A percentile compares a stretch with the other conserved stretches of the same genome.
phyloP scores from a whole-genome alignment of 2,329 filamentous ascomycete species.

The Ampelomyces quisqualis region DNA sequence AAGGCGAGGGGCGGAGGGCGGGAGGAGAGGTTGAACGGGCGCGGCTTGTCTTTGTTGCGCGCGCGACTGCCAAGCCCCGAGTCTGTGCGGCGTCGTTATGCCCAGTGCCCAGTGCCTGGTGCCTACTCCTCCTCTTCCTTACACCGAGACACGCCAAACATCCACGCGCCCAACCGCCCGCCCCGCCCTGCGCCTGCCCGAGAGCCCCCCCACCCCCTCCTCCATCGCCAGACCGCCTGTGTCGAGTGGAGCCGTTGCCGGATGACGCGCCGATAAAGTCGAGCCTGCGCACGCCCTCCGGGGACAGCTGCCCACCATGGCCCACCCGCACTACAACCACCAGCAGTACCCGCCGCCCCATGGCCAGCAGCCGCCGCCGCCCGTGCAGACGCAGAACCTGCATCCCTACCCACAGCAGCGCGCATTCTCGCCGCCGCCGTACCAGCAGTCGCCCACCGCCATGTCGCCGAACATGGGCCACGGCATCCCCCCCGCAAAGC shows the following conservation, averaged over 20 bases:
- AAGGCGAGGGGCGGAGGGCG: slow-evolving; percentile 1
- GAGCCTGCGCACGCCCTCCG: slow-evolving; percentile 26
- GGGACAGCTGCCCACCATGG: slow-evolving; percentile 37
- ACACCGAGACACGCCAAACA: slow-evolving; percentile 16
- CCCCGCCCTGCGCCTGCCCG: slow-evolving; percentile 10
- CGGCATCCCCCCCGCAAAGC: slow-evolving; percentile 67
- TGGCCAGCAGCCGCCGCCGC: slow-evolving; percentile 31
- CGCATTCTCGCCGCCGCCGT: slow-evolving; percentile 42
- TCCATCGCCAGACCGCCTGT: slow-evolving; percentile 9
- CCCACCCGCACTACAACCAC: slow-evolving; percentile 33
- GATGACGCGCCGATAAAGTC: slow-evolving; percentile 29
- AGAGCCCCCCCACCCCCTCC: slow-evolving; percentile 4
- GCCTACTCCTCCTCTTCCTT: slow-evolving; percentile 11
- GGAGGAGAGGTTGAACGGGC: slow-evolving; percentile 3
- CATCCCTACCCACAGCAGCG: slow-evolving; percentile 47
- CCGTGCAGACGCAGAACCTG: slow-evolving; percentile 44
- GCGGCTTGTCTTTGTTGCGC: slow-evolving; percentile 27
- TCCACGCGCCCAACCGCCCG: slow-evolving; percentile 10
- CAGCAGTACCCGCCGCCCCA: slow-evolving; percentile 35
- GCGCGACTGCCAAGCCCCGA: slow-evolving; percentile 30
- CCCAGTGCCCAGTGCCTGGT: slow-evolving; percentile 12
- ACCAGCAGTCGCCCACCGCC: slow-evolving; percentile 54
- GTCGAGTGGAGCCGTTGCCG: slow-evolving; percentile 9
- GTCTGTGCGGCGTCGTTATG: slow-evolving; percentile 28
- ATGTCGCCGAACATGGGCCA: slow-evolving; percentile 49